Conservation (phyloP, 225 moss, liverwort and hornwort genomes). For the Lunularia cruciata region DNA sequence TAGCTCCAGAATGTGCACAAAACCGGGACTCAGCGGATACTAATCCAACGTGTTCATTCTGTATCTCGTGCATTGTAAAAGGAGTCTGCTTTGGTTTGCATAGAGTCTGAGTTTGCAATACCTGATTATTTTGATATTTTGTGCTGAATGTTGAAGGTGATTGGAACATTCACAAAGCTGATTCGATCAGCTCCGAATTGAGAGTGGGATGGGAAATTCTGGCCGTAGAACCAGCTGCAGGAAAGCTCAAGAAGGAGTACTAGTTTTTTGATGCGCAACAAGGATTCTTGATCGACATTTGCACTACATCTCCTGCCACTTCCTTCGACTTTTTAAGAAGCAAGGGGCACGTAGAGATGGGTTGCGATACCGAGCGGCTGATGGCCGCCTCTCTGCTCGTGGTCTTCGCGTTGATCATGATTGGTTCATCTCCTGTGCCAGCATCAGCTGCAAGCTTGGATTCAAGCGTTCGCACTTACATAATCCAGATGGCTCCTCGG, state of each 20-base stretch:
- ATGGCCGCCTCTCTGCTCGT: background rate
- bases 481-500: slow-evolving; percentile 52
- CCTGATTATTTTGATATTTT: slow-evolving; percentile 2
- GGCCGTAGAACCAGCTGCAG: background rate
- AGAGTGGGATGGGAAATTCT: background rate
- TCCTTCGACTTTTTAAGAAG: background rate
- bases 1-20: background rate
- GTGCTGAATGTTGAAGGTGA: slow-evolving; percentile 11
- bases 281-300: slow-evolving; percentile 1
- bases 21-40: background rate
- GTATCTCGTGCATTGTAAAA: too few relatives aligned
- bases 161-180: background rate
- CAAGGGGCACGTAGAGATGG: background rate
- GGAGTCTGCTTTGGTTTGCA: too few relatives aligned
- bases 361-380: too few relatives aligned
- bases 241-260: background rate
- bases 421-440: background rate
- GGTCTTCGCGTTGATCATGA: background rate
- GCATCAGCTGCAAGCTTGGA: background rate
- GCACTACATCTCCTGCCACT: background rate
- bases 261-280: background rate
- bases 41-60: too few relatives aligned
- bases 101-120: background rate
- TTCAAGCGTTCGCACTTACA: slow-evolving; percentile 44
- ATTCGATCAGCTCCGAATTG: background rate